phyloP scores from a whole-genome alignment of 306 rosid genomes.

The Dalbergia cultrata region DNA sequence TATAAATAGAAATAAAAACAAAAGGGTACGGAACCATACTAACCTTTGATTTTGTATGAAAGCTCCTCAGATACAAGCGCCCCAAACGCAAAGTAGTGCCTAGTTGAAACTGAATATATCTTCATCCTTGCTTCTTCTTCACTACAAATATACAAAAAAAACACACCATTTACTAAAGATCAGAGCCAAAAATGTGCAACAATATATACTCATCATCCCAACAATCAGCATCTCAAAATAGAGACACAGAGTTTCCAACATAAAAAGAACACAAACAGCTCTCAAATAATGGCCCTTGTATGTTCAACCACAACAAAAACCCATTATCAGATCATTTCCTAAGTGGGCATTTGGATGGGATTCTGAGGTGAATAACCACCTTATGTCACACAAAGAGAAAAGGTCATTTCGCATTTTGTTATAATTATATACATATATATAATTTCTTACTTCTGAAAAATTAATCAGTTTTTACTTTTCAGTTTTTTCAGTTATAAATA shows the following conservation, averaged over 20 bases:
- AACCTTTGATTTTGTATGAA: constrained; percentile 86
- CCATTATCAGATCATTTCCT: neutral
- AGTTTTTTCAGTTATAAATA: no score
- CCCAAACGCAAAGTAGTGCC: constrained; percentile 92
- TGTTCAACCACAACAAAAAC: neutral
- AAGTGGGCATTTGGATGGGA: no score
- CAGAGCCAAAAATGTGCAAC: neutral
- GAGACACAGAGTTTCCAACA: neutral
- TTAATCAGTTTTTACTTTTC: no score
- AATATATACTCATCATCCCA: neutral
- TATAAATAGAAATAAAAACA: neutral
- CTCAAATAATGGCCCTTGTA: neutral
- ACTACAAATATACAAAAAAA: constrained; percentile 52
- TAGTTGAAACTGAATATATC: constrained; percentile 94
- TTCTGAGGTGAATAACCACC: no score
- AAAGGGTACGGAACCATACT: neutral
- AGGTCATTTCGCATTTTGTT: no score
- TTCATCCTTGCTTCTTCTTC: constrained; percentile 94
- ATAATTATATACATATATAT: no score
- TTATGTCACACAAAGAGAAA: no score
- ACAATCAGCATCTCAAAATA: neutral
- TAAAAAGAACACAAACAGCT: neutral
- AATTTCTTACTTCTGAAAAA: no score
- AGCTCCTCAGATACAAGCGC: constrained; percentile 87
- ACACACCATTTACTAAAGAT: neutral